Conservation (phyloP, 2,329 filamentous ascomycete species). For the Grosmannia huntii region DNA sequence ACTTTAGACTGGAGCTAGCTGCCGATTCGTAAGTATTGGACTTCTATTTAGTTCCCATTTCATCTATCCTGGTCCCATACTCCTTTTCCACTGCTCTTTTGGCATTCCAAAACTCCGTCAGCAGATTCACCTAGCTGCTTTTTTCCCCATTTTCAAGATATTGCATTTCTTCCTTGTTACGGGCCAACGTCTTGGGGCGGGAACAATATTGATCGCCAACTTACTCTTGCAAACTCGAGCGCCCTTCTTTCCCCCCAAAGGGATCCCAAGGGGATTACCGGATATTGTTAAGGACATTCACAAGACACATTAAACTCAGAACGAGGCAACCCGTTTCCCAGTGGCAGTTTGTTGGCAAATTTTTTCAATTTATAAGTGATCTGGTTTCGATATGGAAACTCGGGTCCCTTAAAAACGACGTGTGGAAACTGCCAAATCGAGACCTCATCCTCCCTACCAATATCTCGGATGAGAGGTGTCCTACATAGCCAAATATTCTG, state of each 20-base stretch:
- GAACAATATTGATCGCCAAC: not conserved
- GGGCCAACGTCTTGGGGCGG: not conserved
- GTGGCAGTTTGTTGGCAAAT: too few species aligned
- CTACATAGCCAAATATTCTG: not conserved
- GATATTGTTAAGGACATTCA: not conserved
- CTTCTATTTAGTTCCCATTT: constrained; percentile 10
- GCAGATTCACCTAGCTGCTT: not conserved
- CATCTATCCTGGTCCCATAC: constrained; percentile 8
- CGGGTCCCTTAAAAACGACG: not conserved
- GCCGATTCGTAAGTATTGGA: constrained; percentile 41
- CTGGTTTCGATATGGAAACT: not conserved
- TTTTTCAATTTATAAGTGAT: too few species aligned
- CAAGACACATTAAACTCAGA: too few species aligned
- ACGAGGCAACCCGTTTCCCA: too few species aligned
- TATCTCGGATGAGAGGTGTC: not conserved
- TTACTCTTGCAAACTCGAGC: not conserved
- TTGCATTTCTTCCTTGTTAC: not conserved
- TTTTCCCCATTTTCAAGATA: not conserved
- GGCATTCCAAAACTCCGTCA: not conserved
- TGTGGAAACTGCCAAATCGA: not conserved
- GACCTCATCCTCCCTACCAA: not conserved
- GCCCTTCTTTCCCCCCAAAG: not conserved
- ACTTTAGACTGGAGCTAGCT: constrained; percentile 40
- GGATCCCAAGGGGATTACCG: not conserved
- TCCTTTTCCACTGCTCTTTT: constrained; percentile 1